A percentile compares a stretch with the other conserved stretches of the same genome.
Conservation (phyloP, 2,329 filamentous ascomycete genomes). For the Clonostachys rosea region DNA sequence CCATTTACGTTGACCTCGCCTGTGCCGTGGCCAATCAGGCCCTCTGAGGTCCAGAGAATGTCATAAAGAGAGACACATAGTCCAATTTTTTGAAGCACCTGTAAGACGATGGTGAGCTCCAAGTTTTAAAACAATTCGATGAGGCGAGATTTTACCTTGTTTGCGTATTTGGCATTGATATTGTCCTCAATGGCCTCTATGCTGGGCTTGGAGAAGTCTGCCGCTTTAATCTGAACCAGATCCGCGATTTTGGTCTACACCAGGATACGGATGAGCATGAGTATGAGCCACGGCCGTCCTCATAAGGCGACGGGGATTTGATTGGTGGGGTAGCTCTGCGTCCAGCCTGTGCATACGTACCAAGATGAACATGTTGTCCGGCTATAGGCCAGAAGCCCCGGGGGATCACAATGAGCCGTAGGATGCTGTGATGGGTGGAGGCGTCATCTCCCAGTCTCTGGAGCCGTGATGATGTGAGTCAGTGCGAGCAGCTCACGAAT, state of each 20-base stretch:
- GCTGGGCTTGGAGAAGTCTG: slow-evolving; percentile 82
- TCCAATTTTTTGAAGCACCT: slow-evolving; percentile 89
- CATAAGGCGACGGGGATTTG: too few species aligned
- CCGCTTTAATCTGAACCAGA: slow-evolving; percentile 85
- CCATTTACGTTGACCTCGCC: slow-evolving; percentile 93
- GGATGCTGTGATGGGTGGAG: too few species aligned
- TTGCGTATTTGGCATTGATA: slow-evolving; percentile 94
- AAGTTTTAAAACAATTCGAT: neutral
- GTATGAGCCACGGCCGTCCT: too few species aligned
- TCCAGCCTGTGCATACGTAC: too few species aligned
- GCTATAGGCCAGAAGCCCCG: too few species aligned
- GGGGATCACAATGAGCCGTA: too few species aligned
- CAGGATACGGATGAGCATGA: too few species aligned
- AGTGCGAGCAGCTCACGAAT: too few species aligned
- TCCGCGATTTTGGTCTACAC: slow-evolving; percentile 85
- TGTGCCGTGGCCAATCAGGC: slow-evolving; percentile 86
- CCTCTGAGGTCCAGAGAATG: slow-evolving; percentile 83
- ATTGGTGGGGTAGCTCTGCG: too few species aligned
- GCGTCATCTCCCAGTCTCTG: too few species aligned
- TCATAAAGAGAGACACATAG: slow-evolving; percentile 94
- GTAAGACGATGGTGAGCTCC: slow-evolving; percentile 3
- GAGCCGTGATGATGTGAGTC: too few species aligned
- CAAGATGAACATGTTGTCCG: too few species aligned
- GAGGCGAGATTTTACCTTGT: slow-evolving; percentile 55
- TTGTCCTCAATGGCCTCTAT: slow-evolving; percentile 88